Base-by-base conservation (phyloP, 1,139 yeast genomes). In the Yamadazyma trypodendri region DNA sequence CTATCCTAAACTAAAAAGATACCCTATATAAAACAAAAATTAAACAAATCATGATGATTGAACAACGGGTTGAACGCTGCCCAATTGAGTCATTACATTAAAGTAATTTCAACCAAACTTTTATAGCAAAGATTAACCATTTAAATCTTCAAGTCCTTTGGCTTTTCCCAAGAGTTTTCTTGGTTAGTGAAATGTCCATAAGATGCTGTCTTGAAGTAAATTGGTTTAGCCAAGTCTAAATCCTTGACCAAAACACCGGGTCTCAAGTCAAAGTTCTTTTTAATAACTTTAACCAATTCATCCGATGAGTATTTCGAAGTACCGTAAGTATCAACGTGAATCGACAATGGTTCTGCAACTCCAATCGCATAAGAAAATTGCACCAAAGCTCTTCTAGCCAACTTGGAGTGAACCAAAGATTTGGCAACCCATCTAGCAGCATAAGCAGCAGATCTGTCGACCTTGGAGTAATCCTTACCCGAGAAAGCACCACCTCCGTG, bases 401-500 rank as follows among this genome's bases (percentile, higher is more conserved):
- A 79, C 52, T 95, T 94, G 51, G 98, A 96, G 56, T 79, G 76
- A 51, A 92, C 95, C 60, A 92, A 80, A 44, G 98, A 92, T 79
- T 92, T 92, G 68, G 98, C 98, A 58, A 92, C 97, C 98, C 98
- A 94, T 79, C 98, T 89, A 57, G 98, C 98, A 61, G 98, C 97
- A 66, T 92, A 92, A 54, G 98, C 98, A 63, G 98, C 99, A 52
- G 98, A 92, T 79, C 99, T 88, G 73, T 92, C 99, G 62, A 92
- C 99, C 81, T 92, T 92, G 66, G 97, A 88, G 86, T 88, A 92
- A 73, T 92, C 99, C 80, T 92, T 92, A 73, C 99, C 99, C 49
- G 96, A 86, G 89, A 94, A 92, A 52, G 98, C 98, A 81, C 99
- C 99, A 79, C 99, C 99, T 75, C 99, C 99, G 79, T 92, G 98